Evolutionary conservation across 1,284 basidiomycete species (phyloP).

Genomic region (Heterobasidion annosum): DNA sequence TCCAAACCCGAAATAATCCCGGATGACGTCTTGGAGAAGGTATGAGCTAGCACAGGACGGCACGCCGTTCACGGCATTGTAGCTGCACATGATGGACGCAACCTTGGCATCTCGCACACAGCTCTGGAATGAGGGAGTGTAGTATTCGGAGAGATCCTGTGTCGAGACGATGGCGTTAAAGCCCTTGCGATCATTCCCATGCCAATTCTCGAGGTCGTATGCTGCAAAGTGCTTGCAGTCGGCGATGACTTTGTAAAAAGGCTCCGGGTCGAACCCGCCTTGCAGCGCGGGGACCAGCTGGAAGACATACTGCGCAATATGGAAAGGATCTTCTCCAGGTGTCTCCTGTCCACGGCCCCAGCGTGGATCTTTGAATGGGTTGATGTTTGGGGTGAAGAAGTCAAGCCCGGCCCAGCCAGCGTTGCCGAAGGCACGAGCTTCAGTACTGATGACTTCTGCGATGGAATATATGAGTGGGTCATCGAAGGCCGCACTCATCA

Average conservation of each 20-base stretch:
- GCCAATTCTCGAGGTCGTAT: slow-evolving; percentile 49
- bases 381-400: slow-evolving; percentile 52
- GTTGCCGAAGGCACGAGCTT: slow-evolving; percentile 50
- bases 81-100: slow-evolving; percentile 50
- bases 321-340: slow-evolving; percentile 49
- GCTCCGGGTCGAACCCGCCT: slow-evolving; percentile 42
- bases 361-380: slow-evolving; percentile 51
- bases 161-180: slow-evolving; percentile 44
- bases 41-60: slow-evolving; percentile 44
- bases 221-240: slow-evolving; percentile 53
- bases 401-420: slow-evolving; percentile 38
- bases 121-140: slow-evolving; percentile 43
- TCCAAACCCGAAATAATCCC: slow-evolving; percentile 43
- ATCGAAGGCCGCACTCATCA: slow-evolving; percentile 31
- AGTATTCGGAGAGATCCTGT: slow-evolving; percentile 50
- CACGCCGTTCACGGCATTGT: slow-evolving; percentile 51
- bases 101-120: slow-evolving; percentile 52
- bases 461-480: slow-evolving; percentile 38
- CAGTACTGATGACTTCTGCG: slow-evolving; percentile 41
- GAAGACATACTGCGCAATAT: slow-evolving; percentile 41
- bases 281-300: slow-evolving; percentile 45
- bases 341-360: slow-evolving; percentile 57
- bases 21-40: slow-evolving; percentile 38
- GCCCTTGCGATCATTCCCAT: slow-evolving; percentile 33
- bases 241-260: slow-evolving; percentile 40